Evolutionary conservation across 305 asterid species (phyloP).

Genomic region (Caryopteris hybrid): DNA sequence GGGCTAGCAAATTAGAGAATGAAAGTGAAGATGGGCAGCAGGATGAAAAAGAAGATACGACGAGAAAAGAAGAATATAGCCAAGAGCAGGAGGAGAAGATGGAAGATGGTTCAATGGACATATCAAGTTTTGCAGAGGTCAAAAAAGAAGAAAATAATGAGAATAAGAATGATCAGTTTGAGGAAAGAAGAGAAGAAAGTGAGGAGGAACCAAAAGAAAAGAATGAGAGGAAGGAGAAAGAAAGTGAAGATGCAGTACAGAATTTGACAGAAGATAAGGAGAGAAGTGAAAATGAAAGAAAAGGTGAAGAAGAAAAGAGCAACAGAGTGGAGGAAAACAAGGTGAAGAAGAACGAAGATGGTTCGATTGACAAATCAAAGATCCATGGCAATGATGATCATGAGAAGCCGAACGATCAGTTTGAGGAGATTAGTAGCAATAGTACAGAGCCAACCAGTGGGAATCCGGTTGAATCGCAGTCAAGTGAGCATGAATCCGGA

Average conservation of each 20-base stretch:
- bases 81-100: too few relatives aligned
- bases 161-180: background rate
- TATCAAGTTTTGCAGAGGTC: conserved; percentile 1
- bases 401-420: too few relatives aligned
- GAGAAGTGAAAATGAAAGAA: conserved; percentile 18
- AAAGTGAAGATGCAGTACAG: conserved; percentile 5
- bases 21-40: too few relatives aligned
- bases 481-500: too few relatives aligned
- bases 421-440: too few relatives aligned
- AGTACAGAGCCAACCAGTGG: too few relatives aligned
- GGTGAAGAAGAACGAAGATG: conserved; percentile 23
- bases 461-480: too few relatives aligned
- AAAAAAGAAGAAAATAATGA: background rate
- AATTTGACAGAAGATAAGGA: conserved; percentile 18
- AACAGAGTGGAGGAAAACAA: conserved; percentile 8
- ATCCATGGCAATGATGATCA: too few relatives aligned
- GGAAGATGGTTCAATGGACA: conserved; percentile 14
- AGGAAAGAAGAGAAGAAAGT: too few relatives aligned
- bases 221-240: conserved; percentile 15
- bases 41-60: too few relatives aligned
- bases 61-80: too few relatives aligned
- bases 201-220: conserved; percentile 22
- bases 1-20: background rate
- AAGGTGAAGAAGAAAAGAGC: conserved; percentile 18
- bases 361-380: conserved; percentile 22